phyloP scores from a whole-genome alignment of 768 basidiomycete species.

The Calvatia gigantea region DNA sequence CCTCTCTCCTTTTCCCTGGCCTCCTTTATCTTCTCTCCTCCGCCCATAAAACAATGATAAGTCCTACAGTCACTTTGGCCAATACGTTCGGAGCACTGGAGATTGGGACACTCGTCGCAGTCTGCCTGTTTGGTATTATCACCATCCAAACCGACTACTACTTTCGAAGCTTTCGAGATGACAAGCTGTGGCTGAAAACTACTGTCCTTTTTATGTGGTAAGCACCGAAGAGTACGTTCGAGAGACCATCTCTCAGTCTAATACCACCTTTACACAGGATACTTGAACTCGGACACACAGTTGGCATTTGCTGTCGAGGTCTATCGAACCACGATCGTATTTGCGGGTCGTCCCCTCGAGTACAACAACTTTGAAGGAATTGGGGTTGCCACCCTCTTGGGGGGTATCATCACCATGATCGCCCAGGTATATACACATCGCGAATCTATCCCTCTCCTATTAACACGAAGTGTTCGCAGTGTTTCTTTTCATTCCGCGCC shows the following conservation, averaged over 20 bases:
- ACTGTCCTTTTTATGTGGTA: background rate
- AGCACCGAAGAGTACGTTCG: background rate
- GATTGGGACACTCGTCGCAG: conserved; percentile 16
- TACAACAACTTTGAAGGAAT: conserved; percentile 4
- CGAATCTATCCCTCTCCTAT: background rate
- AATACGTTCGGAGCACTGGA: conserved; percentile 18
- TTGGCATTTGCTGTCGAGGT: conserved; percentile 12
- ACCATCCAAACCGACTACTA: conserved; percentile 16
- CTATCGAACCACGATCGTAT: conserved; percentile 8
- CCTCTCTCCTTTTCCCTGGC: background rate
- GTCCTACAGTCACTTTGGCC: background rate
- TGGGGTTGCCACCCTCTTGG: conserved; percentile 10
- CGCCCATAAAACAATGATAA: background rate
- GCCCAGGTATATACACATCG: conserved; percentile 8
- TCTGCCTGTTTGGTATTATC: conserved; percentile 17
- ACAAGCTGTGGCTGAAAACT: background rate
- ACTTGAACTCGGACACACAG: conserved; percentile 13
- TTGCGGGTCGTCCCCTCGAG: background rate
- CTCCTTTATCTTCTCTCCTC: background rate
- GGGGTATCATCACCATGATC: conserved; percentile 13
- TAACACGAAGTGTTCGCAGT: conserved; percentile 13
- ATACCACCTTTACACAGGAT: background rate
- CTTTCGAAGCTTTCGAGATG: conserved; percentile 11
- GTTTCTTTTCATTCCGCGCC: conserved; percentile 30
- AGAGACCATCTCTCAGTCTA: background rate